Conservation (phyloP, 257 asterid genomes). For the Plantago elongata region DNA sequence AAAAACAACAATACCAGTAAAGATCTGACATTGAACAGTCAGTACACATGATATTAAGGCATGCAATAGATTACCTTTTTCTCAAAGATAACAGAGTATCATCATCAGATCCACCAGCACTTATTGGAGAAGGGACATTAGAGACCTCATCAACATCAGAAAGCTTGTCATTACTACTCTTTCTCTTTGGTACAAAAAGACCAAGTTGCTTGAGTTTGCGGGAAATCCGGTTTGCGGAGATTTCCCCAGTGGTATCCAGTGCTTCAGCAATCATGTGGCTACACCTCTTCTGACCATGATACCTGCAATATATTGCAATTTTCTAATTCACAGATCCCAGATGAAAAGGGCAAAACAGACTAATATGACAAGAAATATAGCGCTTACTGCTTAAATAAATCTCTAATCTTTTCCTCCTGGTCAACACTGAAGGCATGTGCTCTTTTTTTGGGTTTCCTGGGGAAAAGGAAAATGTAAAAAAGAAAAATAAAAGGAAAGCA, state of each 20-base stretch:
- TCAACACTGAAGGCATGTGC: conserved; percentile 61
- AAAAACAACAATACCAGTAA: neutral
- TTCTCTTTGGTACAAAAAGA: conserved; percentile 48
- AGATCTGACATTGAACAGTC: neutral
- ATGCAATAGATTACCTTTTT: conserved; percentile 47
- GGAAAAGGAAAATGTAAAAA: conserved; percentile 21
- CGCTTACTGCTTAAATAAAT: conserved; percentile 81
- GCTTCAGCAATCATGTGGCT: conserved; percentile 85
- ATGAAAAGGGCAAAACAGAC: conserved; percentile 6
- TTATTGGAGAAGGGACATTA: conserved; percentile 36
- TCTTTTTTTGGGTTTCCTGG: conserved; percentile 77
- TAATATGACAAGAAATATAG: neutral
- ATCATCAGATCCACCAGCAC: conserved; percentile 51
- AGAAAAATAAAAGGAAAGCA: conserved; percentile 12
- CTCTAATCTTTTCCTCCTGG: conserved; percentile 78
- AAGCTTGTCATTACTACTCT: conserved; percentile 37
- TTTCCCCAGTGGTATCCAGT: conserved; percentile 57
- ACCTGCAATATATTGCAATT: conserved; percentile 45
- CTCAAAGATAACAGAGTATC: conserved; percentile 55
- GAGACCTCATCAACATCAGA: conserved; percentile 44
- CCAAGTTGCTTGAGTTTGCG: conserved; percentile 92
- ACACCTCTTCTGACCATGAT: conserved; percentile 78
- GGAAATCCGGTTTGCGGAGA: conserved; percentile 66
- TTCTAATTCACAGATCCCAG: conserved; percentile 18
- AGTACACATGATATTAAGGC: conserved; percentile 13